phyloP scores from a whole-genome alignment of 208 protist species.

The Endotrypanum monterogeii region DNA sequence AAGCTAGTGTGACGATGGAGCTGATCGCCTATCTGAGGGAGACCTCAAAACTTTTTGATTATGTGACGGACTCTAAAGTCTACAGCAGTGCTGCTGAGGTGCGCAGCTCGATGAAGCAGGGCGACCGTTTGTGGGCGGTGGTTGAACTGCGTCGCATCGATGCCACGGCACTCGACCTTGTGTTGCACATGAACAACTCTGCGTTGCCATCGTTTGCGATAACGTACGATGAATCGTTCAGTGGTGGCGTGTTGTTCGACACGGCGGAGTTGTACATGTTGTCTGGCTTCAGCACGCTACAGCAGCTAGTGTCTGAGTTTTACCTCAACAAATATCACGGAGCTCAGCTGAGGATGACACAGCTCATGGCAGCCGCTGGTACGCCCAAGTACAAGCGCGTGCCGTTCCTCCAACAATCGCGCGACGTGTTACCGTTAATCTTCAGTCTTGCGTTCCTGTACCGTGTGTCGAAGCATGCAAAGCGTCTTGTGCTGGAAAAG shows the following conservation, averaged over 20 bases:
- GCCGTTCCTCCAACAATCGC: constrained; percentile 27
- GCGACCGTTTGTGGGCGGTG: constrained; percentile 13
- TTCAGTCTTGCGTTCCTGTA: constrained; percentile 66
- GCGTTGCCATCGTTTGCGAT: constrained; percentile 21
- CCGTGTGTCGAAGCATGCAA: constrained; percentile 52
- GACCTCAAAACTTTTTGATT: constrained; percentile 32
- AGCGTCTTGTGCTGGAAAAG: constrained; percentile 70
- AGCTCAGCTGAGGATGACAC: constrained; percentile 5
- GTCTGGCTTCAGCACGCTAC: constrained; percentile 67
- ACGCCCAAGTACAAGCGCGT: constrained; percentile 29
- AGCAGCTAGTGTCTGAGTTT: constrained; percentile 50
- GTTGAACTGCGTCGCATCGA: constrained; percentile 14
- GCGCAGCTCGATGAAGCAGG: neutral
- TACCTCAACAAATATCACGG: constrained; percentile 36
- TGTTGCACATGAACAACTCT: constrained; percentile 44
- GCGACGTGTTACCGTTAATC: constrained; percentile 44
- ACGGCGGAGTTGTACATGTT: constrained; percentile 57
- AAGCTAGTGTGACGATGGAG: constrained; percentile 18
- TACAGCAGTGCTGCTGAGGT: constrained; percentile 8
- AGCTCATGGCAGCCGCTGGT: constrained; percentile 33
- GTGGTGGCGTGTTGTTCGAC: constrained; percentile 43
- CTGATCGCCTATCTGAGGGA: constrained; percentile 40
- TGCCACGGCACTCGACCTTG: constrained; percentile 10
- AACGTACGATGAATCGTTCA: constrained; percentile 31
- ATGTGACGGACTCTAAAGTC: constrained; percentile 30